Evolutionary conservation across 495 filamentous ascomycete species (phyloP), one percentile per base, ranked within the genome.

Genomic region (Aspergillus ellipticus): DNA sequence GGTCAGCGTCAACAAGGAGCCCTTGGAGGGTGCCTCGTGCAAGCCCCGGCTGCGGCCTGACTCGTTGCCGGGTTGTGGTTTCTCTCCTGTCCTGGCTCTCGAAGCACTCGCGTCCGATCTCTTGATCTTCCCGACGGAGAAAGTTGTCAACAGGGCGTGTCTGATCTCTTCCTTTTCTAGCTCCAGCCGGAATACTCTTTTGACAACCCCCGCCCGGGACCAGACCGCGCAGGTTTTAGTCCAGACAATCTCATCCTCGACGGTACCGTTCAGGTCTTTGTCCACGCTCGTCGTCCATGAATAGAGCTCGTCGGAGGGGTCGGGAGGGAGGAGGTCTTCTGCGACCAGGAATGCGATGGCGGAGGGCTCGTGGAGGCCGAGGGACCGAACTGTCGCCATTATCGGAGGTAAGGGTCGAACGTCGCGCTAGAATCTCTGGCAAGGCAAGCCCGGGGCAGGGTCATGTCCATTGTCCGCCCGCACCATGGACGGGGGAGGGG

Each of bases 301-400:
- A 67, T 96, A 97, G 13, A 79, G 78, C 24, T 83, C 73, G 31
- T 79, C 69, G 7, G 83, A 76, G 3, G 89, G 85, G 43, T 96
- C 81, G 15, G 81, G 68, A 20, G 86, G 83, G 0, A 97, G 76
- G 3, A 96, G 81, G 20, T 82, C 80, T 67, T 98, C 93, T 49
- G 86, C 78, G 60, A 96, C 83, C 46, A 96, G 85, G 73, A 91
- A 93, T 29, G 83, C 83, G 39, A 97, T 77, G 51, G 85, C 90
- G 53, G 88, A 80, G 56, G 94, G 92, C 66, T 87, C 83, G 72
- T 96, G 92, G 60, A 96, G 76, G 61, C 94, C 94, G 53, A 97
- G 81, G 42, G 92, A 96, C 54, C 82, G 85, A 66, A 94, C 84
- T 55, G 89, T 83, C 56, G 92, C 92, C 94, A 98, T 97, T 62